Evolutionary conservation across 345 rosid genomes (phyloP).

Genomic region (Salix arbutifolia): DNA sequence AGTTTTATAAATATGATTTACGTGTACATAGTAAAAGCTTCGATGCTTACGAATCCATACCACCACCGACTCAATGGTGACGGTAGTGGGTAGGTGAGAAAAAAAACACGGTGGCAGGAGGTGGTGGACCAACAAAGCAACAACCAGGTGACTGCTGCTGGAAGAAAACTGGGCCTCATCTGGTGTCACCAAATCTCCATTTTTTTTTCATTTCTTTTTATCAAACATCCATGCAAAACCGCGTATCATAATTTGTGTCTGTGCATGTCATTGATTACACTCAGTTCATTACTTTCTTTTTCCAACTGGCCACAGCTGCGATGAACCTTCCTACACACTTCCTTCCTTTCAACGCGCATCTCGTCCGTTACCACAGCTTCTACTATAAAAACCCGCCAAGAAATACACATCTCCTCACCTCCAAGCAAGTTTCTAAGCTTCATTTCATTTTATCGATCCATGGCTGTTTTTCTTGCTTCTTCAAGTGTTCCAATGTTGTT

Average conservation of each 20-base stretch:
- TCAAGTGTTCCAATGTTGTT: background rate
- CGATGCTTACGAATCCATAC: no score
- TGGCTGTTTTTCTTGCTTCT: background rate
- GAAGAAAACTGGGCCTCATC: background rate
- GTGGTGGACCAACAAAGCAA: background rate
- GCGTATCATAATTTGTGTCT: background rate
- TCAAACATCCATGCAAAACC: background rate
- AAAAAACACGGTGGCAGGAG: no score
- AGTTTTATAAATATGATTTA: no score
- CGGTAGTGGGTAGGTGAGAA: no score
- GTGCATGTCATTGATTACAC: background rate
- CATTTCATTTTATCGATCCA: background rate
- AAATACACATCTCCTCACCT: background rate
- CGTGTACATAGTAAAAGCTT: no score
- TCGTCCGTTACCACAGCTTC: background rate
- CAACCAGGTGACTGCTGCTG: background rate
- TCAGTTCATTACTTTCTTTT: background rate
- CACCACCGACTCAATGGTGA: background rate
- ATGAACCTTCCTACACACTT: background rate
- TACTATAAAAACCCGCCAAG: background rate
- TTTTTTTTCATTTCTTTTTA: background rate
- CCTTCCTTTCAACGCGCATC: background rate
- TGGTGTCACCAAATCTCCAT: background rate
- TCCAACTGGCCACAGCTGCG: background rate
- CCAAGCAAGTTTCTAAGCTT: background rate